Evolutionary conservation across 1,284 basidiomycete species (phyloP).

Genomic region (Rhodotorula sp.): DNA sequence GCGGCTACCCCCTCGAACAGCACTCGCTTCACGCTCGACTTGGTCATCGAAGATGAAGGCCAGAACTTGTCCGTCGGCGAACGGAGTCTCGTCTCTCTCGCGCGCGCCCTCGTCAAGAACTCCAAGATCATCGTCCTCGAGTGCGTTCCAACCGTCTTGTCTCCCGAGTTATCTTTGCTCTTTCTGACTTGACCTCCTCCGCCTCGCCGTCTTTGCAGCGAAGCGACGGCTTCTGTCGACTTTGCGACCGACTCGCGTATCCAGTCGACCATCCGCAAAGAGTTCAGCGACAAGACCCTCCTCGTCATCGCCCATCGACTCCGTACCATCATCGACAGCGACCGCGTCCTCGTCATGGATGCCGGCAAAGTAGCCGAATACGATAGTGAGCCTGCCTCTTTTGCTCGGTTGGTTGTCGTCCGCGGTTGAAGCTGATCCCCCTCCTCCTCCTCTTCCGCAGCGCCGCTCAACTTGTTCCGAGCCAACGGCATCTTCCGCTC

Average conservation of each 20-base stretch:
- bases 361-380: slow-evolving; percentile 63
- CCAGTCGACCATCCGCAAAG: slow-evolving; percentile 77
- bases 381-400: slow-evolving; percentile 52
- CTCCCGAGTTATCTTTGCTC: background rate
- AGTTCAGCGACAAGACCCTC: slow-evolving; percentile 71
- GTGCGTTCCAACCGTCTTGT: slow-evolving; percentile 60
- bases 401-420: background rate
- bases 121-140: slow-evolving; percentile 73
- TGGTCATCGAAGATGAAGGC: slow-evolving; percentile 78
- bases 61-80: slow-evolving; percentile 66
- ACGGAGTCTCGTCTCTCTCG: slow-evolving; percentile 75
- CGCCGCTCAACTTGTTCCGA: slow-evolving; percentile 34
- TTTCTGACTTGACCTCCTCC: background rate
- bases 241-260: slow-evolving; percentile 73
- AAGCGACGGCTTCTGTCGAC: slow-evolving; percentile 58
- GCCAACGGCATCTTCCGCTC: slow-evolving; percentile 33
- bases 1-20: slow-evolving; percentile 2
- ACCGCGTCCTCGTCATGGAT: slow-evolving; percentile 72
- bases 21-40: slow-evolving; percentile 68
- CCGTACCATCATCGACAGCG: slow-evolving; percentile 71
- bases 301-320: slow-evolving; percentile 59
- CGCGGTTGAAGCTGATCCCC: background rate
- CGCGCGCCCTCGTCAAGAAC: slow-evolving; percentile 75
- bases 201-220: slow-evolving; percentile 11
- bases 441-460: background rate